Evolutionary conservation across 208 protist genomes (phyloP).

Genomic region (Acanthamoeba lenticulata): DNA sequence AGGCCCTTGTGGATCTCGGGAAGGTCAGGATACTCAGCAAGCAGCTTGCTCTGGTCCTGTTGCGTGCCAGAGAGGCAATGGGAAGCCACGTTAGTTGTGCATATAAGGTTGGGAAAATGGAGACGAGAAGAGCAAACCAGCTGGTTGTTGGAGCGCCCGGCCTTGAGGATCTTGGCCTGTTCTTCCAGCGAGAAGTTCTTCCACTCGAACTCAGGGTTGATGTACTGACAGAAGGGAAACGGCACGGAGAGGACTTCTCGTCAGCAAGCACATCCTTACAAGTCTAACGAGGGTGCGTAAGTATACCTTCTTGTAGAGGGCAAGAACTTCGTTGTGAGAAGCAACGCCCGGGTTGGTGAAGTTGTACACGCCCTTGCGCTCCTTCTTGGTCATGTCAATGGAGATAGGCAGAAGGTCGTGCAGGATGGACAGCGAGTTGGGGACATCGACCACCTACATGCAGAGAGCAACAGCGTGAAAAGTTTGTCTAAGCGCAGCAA

Average conservation of each 20-base stretch:
- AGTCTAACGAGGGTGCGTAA: not conserved
- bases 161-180: slow-evolving; percentile 83
- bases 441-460: slow-evolving; percentile 82
- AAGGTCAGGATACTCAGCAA: slow-evolving; percentile 69
- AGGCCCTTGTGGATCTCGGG: slow-evolving; percentile 65
- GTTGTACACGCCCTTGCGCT: slow-evolving; percentile 83
- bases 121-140: slow-evolving; percentile 70
- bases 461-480: not conserved
- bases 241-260: no score
- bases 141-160: slow-evolving; percentile 84
- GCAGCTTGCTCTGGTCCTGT: slow-evolving; percentile 78
- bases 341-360: slow-evolving; percentile 87
- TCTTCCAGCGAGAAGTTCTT: slow-evolving; percentile 85
- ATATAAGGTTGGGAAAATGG: not conserved
- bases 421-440: slow-evolving; percentile 85
- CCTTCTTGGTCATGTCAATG: slow-evolving; percentile 78
- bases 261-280: slow-evolving; percentile 32
- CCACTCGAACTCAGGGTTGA: slow-evolving; percentile 80
- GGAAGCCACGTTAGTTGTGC: no score
- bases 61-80: not conserved
- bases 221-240: no score
- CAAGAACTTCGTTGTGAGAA: slow-evolving; percentile 86
- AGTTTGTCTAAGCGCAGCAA: no score
- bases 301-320: slow-evolving; percentile 81
- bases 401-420: slow-evolving; percentile 82